Evolutionary conservation across 352 stramenopile genomes (phyloP).

Genomic region (Globisporangium abappressorium): DNA sequence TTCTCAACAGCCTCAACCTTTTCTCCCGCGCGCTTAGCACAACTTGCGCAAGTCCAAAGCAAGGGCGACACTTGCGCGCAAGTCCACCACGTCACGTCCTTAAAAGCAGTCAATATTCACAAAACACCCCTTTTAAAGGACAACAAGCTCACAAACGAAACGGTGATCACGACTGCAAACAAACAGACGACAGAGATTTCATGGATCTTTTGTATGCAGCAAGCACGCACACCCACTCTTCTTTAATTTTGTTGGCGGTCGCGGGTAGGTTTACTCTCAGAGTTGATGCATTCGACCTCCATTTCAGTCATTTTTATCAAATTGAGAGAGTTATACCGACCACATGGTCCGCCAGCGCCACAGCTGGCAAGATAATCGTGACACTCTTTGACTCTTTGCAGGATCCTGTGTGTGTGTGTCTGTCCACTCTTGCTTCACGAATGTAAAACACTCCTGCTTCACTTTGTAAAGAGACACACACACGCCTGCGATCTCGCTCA

Average conservation of each 20-base stretch:
- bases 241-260: not conserved
- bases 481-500: too few relatives aligned
- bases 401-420: not conserved
- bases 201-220: not conserved
- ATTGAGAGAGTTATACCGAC: not conserved
- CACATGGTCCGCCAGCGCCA: not conserved
- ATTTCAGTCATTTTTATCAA: not conserved
- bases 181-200: not conserved
- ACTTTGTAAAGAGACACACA: not conserved
- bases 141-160: not conserved
- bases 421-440: not conserved
- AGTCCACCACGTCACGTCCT: not conserved
- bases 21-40: not conserved
- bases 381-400: not conserved
- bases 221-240: not conserved
- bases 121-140: not conserved
- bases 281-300: not conserved
- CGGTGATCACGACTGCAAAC: not conserved
- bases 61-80: not conserved
- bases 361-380: not conserved
- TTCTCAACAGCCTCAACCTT: not conserved
- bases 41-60: not conserved
- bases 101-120: not conserved
- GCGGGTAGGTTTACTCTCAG: not conserved
- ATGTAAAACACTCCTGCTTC: not conserved